Evolutionary conservation across 169 alveolate genomes (phyloP).

Genomic region (Theileria orientalis): DNA sequence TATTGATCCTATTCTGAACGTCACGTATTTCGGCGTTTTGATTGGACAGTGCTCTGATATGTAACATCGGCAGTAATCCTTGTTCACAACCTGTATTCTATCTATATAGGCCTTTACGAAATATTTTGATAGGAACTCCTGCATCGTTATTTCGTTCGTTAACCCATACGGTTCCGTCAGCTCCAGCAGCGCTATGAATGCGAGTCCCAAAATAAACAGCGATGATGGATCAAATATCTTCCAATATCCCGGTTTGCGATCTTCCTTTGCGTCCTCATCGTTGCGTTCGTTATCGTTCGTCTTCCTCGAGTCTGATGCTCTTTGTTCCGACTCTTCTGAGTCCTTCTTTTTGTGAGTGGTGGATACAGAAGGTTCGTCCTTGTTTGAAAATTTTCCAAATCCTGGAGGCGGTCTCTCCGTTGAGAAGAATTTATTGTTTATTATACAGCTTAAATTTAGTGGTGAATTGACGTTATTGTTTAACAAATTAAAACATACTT

Average conservation of each 20-base stretch:
- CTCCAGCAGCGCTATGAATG: slow-evolving; percentile 55
- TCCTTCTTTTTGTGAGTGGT: not conserved
- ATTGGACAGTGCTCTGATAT: slow-evolving; percentile 49
- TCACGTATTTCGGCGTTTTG: slow-evolving; percentile 50
- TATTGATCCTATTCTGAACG: slow-evolving; percentile 75
- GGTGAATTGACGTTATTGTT: not conserved
- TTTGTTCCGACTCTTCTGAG: not conserved
- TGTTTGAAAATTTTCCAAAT: slow-evolving; percentile 53
- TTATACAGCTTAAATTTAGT: not conserved
- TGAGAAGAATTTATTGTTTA: not conserved
- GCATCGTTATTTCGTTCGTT: slow-evolving; percentile 79
- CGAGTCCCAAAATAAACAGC: slow-evolving; percentile 47
- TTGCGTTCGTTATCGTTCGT: not conserved
- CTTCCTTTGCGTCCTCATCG: slow-evolving; percentile 14
- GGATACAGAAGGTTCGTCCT: slow-evolving; percentile 15
- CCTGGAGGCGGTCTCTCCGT: slow-evolving; percentile 63
- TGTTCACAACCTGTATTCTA: slow-evolving; percentile 74
- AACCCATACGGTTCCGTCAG: slow-evolving; percentile 61
- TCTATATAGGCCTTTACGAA: slow-evolving; percentile 80
- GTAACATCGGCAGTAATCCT: slow-evolving; percentile 70
- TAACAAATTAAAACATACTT: not conserved
- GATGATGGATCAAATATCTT: slow-evolving; percentile 57
- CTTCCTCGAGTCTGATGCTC: slow-evolving; percentile 2
- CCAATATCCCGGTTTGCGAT: slow-evolving; percentile 11
- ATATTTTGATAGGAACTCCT: slow-evolving; percentile 79